Base-by-base conservation (phyloP, 345 rosid genomes). In the Syzygium jambos region DNA sequence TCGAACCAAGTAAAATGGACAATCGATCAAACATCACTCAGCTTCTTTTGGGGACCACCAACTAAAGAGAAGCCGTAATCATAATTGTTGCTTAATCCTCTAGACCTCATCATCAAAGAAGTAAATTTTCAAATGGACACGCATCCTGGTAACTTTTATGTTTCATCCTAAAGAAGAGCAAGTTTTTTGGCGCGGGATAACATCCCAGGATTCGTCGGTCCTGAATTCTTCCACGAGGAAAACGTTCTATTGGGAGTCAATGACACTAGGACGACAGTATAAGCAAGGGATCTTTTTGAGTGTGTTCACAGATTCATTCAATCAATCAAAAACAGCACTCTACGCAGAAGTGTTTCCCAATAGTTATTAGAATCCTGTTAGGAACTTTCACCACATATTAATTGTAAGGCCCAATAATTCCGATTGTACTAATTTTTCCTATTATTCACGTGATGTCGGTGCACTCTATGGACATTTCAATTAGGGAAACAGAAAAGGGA, bases 161-260 rank as follows among this genome's bases (percentile, higher is more conserved):
- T 15, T 61, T 13, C 0, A 13, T 61, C 34, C 34, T 15, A 3
- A n/a, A 61, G 34, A n/a, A n/a, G 19, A 16, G 9, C 34, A 13
- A 12, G 73, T 6, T 16, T 27, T 30, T n/a, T 61, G 30, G 73
- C 73, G 1, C 34, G 0, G 65, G 34, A n/a, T 30, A 13, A 61
- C 34, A 61, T 61, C 34, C 34, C n/a, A n/a, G 8, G 15, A 61
- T 6, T 27, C 5, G 73, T 61, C n/a, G 34, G 73, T 61, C 73
- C 38, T 61, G 73, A 61, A 61, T 61, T 61, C 34, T 61, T n/a
- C 38, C 73, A 13, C 73, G 30, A 3, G 17, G 17, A 61, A 97
- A 99, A 99, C 95, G 98, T 61, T 61, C 73, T 61, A 61, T n/a
- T 13, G 73, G 34, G 17, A 61, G 73, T 61, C 73, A 14, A n/a